Evolutionary conservation across 2,329 filamentous ascomycete species (phyloP), one percentile per base, ranked within the genome.

Genomic region (Calonectria pseudoturangicola): DNA sequence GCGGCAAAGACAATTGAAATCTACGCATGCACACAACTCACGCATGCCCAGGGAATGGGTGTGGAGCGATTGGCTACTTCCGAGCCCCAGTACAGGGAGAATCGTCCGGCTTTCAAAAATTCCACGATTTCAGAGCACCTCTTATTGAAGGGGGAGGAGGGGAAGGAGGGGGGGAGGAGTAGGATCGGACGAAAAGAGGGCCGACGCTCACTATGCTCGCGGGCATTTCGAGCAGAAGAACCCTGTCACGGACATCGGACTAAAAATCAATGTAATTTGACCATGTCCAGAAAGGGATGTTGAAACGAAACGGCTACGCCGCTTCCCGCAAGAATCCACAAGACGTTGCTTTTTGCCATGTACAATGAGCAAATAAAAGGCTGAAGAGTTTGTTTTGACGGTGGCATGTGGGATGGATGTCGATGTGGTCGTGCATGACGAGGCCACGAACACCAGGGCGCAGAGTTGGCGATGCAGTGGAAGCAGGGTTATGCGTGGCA

Each of bases 271-370:
- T 27, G 75, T 54, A 79, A 79, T 79, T 76, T 79, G 71, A 70
- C 73, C 70, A 77, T 74, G 66, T 54, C 77, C 74, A 15, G 33
- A 76, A 77, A 58, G 62, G 72, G 74, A 70, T 60, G 70, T 70
- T 75, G 76, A 79, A 79, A 79, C 77, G 69, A 79, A 79, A 79
- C 77, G 77, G 76, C 62, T 72, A 72, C 74, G 73, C 66, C 73
- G 63, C 56, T 64, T 73, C 69, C 66, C 72, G 73, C 73, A 18
- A 27, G 25, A 72, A 65, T 64, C 66, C 48, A 54, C 58, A 56
- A 43, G 8, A 15, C 45, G 68, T 39, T 60, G 64, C 70, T 70
- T 58, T 58, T n/a, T 43, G 39, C 39, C n/a, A 36, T 30, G 33
- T 45, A 67, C 62, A 8, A 25, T 30, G n/a, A n/a, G n/a, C 45